Conservation (phyloP, 2,329 filamentous ascomycete genomes). For the Spiromastix sp. region DNA sequence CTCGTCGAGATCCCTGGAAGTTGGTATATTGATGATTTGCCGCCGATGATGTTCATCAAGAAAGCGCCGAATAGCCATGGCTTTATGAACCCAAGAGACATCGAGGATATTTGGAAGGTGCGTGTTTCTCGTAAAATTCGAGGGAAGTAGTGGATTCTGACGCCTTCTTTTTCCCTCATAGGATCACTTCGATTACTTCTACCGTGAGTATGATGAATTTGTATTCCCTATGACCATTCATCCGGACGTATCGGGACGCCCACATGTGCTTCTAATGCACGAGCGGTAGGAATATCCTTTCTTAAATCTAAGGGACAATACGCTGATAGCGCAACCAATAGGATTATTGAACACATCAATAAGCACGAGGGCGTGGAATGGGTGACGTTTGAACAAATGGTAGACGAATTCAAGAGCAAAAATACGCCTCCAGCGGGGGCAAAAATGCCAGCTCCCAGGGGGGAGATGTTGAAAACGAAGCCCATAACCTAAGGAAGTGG, state of each 20-base stretch:
- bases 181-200: slow-evolving; percentile 58
- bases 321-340: slow-evolving; percentile 2
- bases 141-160: too few species aligned
- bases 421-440: slow-evolving; percentile 49
- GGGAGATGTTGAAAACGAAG: slow-evolving; percentile 41
- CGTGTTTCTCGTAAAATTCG: not conserved
- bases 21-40: slow-evolving; percentile 36
- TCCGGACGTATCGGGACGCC: slow-evolving; percentile 60
- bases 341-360: slow-evolving; percentile 59
- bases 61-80: slow-evolving; percentile 42
- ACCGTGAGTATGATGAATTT: slow-evolving; percentile 66
- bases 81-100: slow-evolving; percentile 48
- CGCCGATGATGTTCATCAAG: slow-evolving; percentile 39
- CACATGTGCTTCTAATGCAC: slow-evolving; percentile 64
- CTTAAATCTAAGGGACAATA: too few species aligned
- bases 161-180: slow-evolving; percentile 40
- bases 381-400: slow-evolving; percentile 56
- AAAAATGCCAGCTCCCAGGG: slow-evolving; percentile 47
- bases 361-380: slow-evolving; percentile 42
- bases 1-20: slow-evolving; percentile 35
- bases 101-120: slow-evolving; percentile 49
- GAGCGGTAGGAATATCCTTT: slow-evolving; percentile 44
- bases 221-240: slow-evolving; percentile 70
- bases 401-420: slow-evolving; percentile 61
- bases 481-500: slow-evolving; percentile 1